phyloP scores from a whole-genome alignment of 2,329 filamentous ascomycete species.

The Botryotinia calthae region DNA sequence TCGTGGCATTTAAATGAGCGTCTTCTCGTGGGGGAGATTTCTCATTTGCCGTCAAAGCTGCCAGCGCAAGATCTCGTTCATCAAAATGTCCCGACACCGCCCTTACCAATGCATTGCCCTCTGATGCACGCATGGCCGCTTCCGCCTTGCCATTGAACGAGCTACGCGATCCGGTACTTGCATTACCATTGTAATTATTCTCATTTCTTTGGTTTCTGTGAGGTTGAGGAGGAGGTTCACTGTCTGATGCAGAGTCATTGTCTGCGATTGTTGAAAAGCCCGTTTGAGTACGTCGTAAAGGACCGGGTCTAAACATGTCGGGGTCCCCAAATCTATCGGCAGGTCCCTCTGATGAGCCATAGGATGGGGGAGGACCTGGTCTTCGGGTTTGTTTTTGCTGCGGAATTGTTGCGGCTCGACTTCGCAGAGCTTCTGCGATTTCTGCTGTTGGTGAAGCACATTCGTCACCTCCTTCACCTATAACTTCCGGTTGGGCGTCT shows the following conservation, averaged over 20 bases:
- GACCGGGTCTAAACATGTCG: conserved; percentile 49
- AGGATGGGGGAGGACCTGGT: conserved; percentile 10
- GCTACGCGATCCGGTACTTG: conserved; percentile 20
- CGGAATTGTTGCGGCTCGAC: conserved; percentile 31
- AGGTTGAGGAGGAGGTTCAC: not conserved
- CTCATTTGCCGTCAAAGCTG: conserved; percentile 19
- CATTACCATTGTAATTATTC: not conserved
- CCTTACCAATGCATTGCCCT: conserved; percentile 56
- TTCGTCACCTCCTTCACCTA: conserved; percentile 90
- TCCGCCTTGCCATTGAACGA: conserved; percentile 45
- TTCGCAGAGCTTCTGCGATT: conserved; percentile 57
- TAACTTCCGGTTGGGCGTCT: conserved; percentile 71
- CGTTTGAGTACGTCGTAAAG: conserved; percentile 58
- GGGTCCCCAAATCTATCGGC: conserved; percentile 15
- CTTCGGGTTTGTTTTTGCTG: conserved; percentile 22
- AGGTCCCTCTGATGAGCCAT: conserved; percentile 19
- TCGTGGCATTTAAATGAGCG: conserved; percentile 33
- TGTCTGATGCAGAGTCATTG: conserved; percentile 16
- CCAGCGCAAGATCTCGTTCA: conserved; percentile 4
- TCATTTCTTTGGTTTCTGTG: conserved; percentile 4
- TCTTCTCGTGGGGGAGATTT: conserved; percentile 27
- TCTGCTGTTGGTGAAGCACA: conserved; percentile 55
- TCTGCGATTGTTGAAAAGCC: conserved; percentile 20
- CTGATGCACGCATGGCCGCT: conserved; percentile 59
- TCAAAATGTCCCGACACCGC: conserved; percentile 24